Conservation (phyloP, 2,329 filamentous ascomycete species). For the Paecilomyces formosus region DNA sequence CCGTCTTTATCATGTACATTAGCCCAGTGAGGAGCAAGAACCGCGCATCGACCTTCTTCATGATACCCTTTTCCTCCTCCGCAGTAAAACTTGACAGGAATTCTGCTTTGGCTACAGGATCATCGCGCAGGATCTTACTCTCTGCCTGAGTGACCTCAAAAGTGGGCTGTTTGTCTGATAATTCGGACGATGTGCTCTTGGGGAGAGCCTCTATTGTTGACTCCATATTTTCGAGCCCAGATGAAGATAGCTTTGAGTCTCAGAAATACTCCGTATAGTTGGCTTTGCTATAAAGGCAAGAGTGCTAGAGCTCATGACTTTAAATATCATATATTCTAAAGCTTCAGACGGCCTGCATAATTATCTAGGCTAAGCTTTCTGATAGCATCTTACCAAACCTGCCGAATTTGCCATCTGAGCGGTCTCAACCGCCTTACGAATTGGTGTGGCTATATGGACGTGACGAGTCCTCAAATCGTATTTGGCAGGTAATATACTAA, state of each 20-base stretch:
- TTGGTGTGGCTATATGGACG: background rate
- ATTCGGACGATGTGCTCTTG: background rate
- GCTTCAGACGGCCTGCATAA: background rate
- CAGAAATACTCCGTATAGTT: background rate
- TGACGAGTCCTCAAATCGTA: background rate
- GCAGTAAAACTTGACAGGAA: slow-evolving; percentile 34
- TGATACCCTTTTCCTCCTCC: slow-evolving; percentile 31
- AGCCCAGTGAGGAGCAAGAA: slow-evolving; percentile 33
- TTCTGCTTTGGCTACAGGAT: slow-evolving; percentile 11
- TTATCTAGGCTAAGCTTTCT: background rate
- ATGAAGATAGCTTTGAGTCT: background rate
- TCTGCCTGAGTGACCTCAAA: background rate
- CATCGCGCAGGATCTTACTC: slow-evolving; percentile 5
- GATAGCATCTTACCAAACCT: background rate
- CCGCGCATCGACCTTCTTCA: slow-evolving; percentile 33
- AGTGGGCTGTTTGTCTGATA: background rate
- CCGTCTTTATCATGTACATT: slow-evolving; percentile 38
- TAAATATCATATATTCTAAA: background rate
- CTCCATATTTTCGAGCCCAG: background rate
- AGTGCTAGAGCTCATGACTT: background rate
- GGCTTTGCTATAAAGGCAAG: too few relatives aligned
- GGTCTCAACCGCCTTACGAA: background rate
- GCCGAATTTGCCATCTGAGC: background rate
- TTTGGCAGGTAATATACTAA: background rate
- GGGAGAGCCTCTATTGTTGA: background rate